Conservation (phyloP, 2,329 filamentous ascomycete species). For the Trichophyton benhamiae region DNA sequence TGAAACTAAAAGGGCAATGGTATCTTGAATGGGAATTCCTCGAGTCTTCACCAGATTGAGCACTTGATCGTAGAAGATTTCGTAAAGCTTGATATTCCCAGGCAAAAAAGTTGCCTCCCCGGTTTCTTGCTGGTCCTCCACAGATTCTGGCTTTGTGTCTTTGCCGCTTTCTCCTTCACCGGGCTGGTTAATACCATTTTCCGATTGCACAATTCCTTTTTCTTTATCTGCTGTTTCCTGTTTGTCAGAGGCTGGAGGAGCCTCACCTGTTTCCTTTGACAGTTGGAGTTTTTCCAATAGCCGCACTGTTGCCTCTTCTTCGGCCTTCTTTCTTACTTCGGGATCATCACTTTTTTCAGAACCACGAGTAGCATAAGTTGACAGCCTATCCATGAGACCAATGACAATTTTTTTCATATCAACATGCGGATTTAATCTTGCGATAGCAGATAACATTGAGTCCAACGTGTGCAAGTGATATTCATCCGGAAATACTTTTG, state of each 20-base stretch:
- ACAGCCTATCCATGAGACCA: conserved; percentile 90
- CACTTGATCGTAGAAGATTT: conserved; percentile 95
- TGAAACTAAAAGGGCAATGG: conserved; percentile 85
- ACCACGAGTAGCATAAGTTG: conserved; percentile 86
- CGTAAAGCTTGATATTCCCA: conserved; percentile 75
- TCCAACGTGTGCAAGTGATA: conserved; percentile 96
- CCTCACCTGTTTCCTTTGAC: conserved; percentile 21
- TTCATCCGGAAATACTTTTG: conserved; percentile 96
- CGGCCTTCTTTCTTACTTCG: conserved; percentile 61
- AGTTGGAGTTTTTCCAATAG: conserved; percentile 69
- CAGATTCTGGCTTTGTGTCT: background rate
- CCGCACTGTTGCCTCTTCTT: conserved; percentile 69
- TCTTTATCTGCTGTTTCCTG: conserved; percentile 21
- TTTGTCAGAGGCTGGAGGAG: conserved; percentile 21
- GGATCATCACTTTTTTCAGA: conserved; percentile 57
- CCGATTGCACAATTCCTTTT: conserved; percentile 24
- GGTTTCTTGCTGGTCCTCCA: conserved; percentile 24
- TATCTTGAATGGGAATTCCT: conserved; percentile 84
- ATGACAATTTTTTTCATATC: conserved; percentile 98
- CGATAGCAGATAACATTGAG: conserved; percentile 85
- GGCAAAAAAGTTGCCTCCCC: conserved; percentile 20
- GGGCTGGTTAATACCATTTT: conserved; percentile 21
- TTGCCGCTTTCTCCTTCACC: background rate
- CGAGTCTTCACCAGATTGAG: conserved; percentile 86
- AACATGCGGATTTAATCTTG: conserved; percentile 85